phyloP scores from a whole-genome alignment of 208 protist genomes.

The Crithidia mellificae region DNA sequence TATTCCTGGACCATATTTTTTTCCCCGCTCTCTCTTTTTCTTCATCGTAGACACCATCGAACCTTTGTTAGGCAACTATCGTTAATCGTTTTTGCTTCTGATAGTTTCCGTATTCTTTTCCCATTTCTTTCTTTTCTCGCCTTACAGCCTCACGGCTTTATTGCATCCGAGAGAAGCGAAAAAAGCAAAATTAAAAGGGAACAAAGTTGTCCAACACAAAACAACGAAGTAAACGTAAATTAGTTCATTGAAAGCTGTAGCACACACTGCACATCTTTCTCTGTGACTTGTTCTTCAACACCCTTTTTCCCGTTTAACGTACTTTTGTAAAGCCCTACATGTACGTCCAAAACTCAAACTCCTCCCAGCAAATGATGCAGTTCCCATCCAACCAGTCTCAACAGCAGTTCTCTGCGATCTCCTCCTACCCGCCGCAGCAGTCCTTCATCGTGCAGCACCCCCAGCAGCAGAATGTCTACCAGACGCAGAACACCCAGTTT shows the following conservation, averaged over 20 bases:
- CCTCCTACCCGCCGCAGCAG: conserved; percentile 37
- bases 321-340: conserved; percentile 8
- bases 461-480: conserved; percentile 42
- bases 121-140: conserved; percentile 3
- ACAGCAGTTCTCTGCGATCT: conserved; percentile 46
- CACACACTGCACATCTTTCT: too few relatives aligned
- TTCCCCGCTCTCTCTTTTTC: too few relatives aligned
- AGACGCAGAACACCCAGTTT: conserved; percentile 33
- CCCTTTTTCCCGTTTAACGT: neutral
- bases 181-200: neutral
- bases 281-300: neutral
- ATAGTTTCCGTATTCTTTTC: conserved; percentile 14
- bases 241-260: too few relatives aligned
- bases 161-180: neutral
- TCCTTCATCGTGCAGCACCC: conserved; percentile 39
- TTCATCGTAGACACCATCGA: neutral
- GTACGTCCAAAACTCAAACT: conserved; percentile 33
- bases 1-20: neutral
- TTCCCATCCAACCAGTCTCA: conserved; percentile 32
- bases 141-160: neutral
- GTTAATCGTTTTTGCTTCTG: conserved; percentile 10
- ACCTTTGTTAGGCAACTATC: neutral
- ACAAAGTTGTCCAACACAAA: neutral
- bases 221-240: too few relatives aligned
- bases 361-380: conserved; percentile 36